Evolutionary conservation across 2,329 filamentous ascomycete species (phyloP).

Genomic region (Xylariaceae sp.): DNA sequence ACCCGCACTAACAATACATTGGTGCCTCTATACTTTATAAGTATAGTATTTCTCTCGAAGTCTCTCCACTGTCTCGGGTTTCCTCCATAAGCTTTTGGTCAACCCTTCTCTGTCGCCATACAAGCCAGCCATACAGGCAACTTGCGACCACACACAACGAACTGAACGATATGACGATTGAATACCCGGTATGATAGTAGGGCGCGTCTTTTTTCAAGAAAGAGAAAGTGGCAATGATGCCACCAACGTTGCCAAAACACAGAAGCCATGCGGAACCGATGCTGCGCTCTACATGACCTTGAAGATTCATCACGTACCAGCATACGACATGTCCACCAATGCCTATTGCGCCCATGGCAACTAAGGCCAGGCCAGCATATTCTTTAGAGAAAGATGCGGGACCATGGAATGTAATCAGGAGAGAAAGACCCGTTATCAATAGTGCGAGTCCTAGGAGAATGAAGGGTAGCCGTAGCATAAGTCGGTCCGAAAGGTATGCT

Average conservation of each 20-base stretch:
- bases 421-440: constrained; percentile 36
- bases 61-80: too few relatives aligned
- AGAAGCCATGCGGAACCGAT: constrained; percentile 43
- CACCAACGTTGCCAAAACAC: constrained; percentile 42
- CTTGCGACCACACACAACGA: background rate
- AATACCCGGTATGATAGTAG: constrained; percentile 38
- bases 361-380: constrained; percentile 49
- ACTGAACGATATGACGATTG: background rate
- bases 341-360: constrained; percentile 46
- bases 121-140: too few relatives aligned
- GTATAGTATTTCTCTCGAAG: too few relatives aligned
- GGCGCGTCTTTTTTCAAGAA: constrained; percentile 40
- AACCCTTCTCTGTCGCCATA: too few relatives aligned
- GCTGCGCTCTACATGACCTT: constrained; percentile 41
- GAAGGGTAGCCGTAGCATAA: constrained; percentile 33
- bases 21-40: too few relatives aligned
- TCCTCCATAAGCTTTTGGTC: too few relatives aligned
- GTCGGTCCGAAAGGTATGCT: constrained; percentile 15
- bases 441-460: constrained; percentile 32
- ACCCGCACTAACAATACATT: too few relatives aligned
- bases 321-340: constrained; percentile 39
- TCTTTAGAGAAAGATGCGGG: constrained; percentile 39
- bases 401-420: constrained; percentile 32
- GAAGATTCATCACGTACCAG: constrained; percentile 52
- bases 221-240: constrained; percentile 41